Base-by-base conservation (phyloP, 164 flowering plant genomes). In the Aristolochia californica region DNA sequence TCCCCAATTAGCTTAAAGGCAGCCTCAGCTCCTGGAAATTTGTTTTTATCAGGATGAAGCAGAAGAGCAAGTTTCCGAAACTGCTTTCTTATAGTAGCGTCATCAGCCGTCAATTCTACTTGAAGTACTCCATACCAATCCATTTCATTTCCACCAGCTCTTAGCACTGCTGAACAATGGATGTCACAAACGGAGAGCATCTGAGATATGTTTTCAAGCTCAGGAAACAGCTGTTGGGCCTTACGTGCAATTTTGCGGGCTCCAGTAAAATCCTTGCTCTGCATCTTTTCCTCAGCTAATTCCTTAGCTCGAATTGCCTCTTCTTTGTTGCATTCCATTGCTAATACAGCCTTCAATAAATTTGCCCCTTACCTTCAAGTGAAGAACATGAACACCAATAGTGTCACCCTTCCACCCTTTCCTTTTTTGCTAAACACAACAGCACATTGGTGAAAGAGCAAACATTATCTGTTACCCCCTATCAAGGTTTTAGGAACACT, bases 1-100 rank as follows among this genome's bases (percentile, higher is more conserved):
- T 88, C 95, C 25, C 85, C 82, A 59, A 88, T 77, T 61, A 88
- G 58, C 74, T 83, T 79, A 61, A 88, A 91, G 21, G 96, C 98
- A 62, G 83, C 83, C 67, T 83, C 86, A 13, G 98, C 97, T 49
- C 98, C 98, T 15, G 80, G 44, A 67, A 83, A 78, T 60, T 79
- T 77, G 69, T 88, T 91, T 65, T 88, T 91, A 60, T 88, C 97
- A 50, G 98, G 98, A 66, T 88, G 93, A 64, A 88, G 89, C 4
- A 52, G 68, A 26, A 88, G 81, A 28, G 91, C 97, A 60, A 83
- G 72, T 67, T 81, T 88, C 56, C 83, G 60, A 57, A 75, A 91
- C 62, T 88, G 98, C 66, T 85, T 87, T 77, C 70, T 88, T 48
- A 91, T 80, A 5, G 74, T 43, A 8, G 72, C 67, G 45, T 83